A percentile compares a stretch with the other conserved stretches of the same genome.
Evolutionary conservation across 306 rosid genomes (phyloP).

Genomic region (Leucaena leucocephala): DNA sequence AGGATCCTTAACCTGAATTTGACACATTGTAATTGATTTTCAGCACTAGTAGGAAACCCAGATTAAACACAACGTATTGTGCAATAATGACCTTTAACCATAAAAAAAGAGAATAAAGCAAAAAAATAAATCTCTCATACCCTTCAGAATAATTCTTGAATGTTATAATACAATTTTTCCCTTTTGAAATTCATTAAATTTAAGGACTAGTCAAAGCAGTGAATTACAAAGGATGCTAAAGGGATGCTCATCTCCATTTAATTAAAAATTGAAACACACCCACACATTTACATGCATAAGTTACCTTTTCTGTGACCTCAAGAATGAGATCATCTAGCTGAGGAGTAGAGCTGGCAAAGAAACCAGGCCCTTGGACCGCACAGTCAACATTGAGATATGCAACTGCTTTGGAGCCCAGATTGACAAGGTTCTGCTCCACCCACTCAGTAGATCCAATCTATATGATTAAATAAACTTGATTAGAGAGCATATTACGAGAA

Average conservation of each 20-base stretch:
- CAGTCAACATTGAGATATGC: constrained; percentile 97
- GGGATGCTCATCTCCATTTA: neutral
- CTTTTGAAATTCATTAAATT: neutral
- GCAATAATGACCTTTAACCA: neutral
- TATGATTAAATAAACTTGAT: constrained; percentile 31
- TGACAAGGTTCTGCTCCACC: constrained; percentile 92
- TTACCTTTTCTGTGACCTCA: constrained; percentile 80
- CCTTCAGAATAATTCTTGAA: neutral
- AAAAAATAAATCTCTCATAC: neutral
- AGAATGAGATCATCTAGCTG: constrained; percentile 81
- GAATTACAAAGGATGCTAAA: neutral
- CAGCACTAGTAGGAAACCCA: constrained; percentile 29
- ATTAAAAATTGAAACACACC: neutral
- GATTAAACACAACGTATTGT: constrained; percentile 17
- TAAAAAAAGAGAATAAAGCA: neutral
- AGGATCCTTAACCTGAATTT: constrained; percentile 87
- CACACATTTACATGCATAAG: neutral
- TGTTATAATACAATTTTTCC: neutral
- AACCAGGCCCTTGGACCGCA: constrained; percentile 92
- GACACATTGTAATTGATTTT: constrained; percentile 27
- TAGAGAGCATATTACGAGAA: constrained; percentile 35
- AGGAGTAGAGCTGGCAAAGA: constrained; percentile 87
- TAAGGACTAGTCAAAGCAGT: neutral
- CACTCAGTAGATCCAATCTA: constrained; percentile 98
- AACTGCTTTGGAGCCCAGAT: constrained; percentile 77